Percentiles rank a stretch among this genome's conserved stretches.
Evolutionary conservation across 2,329 filamentous ascomycete genomes (phyloP).

Genomic region (Monilinia laxa): DNA sequence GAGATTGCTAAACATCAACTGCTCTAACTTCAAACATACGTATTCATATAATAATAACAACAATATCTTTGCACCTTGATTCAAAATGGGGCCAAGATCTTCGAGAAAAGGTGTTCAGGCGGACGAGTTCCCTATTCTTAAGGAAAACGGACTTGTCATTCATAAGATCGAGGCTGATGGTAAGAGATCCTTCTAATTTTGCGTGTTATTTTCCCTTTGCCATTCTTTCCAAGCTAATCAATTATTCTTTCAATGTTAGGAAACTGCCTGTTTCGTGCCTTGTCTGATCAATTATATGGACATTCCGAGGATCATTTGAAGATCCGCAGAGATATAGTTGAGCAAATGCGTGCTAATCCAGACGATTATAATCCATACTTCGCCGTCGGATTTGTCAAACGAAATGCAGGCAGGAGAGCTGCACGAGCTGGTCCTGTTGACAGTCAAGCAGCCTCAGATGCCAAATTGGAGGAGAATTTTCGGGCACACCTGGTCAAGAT

Average conservation of each 20-base stretch:
- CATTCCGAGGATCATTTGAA: constrained; percentile 55
- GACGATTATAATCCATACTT: constrained; percentile 66
- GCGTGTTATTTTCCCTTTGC: constrained; percentile 2
- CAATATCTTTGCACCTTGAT: too few species aligned
- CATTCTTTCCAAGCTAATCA: constrained; percentile 22
- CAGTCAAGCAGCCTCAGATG: constrained; percentile 50
- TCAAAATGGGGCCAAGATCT: not conserved
- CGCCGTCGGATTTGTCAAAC: constrained; percentile 52
- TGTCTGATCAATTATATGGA: constrained; percentile 66
- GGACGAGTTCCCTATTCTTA: constrained; percentile 56
- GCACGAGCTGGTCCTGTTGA: constrained; percentile 26
- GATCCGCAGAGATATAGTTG: constrained; percentile 58
- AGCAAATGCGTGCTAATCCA: constrained; percentile 60
- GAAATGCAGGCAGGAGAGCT: constrained; percentile 38
- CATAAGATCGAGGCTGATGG: constrained; percentile 61
- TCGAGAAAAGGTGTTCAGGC: not conserved
- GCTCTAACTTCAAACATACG: not conserved
- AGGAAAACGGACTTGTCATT: constrained; percentile 57
- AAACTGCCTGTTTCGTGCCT: constrained; percentile 68
- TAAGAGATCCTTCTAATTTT: constrained; percentile 45
- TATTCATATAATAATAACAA: too few species aligned
- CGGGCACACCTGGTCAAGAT: constrained; percentile 58
- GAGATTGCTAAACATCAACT: not conserved
- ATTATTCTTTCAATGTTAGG: constrained; percentile 46
- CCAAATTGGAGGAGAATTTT: constrained; percentile 53